Evolutionary conservation across 2,329 filamentous ascomycete species (phyloP).

Genomic region (Scedosporium minutisporum): DNA sequence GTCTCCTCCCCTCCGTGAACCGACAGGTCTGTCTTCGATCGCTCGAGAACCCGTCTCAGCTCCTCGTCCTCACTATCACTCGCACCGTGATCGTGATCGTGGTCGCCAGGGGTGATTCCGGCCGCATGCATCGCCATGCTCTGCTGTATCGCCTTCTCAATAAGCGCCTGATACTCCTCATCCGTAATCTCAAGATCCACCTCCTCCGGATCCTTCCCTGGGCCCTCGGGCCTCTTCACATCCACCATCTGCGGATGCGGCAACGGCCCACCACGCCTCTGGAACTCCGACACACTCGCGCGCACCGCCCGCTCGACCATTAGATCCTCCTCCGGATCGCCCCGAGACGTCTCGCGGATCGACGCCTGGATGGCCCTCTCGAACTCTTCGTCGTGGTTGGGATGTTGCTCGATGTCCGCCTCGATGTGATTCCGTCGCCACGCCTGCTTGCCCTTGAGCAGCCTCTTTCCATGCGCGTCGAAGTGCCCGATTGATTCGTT

Average conservation of each 20-base stretch:
- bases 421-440: constrained; percentile 27
- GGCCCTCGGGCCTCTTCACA: background rate
- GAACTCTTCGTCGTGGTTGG: constrained; percentile 46
- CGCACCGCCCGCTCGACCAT: constrained; percentile 65
- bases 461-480: constrained; percentile 41
- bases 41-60: constrained; percentile 30
- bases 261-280: constrained; percentile 13
- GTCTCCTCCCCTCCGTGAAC: background rate
- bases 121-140: constrained; percentile 31
- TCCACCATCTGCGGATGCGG: constrained; percentile 6
- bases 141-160: constrained; percentile 46
- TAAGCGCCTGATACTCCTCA: constrained; percentile 45
- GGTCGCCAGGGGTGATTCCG: constrained; percentile 8
- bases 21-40: constrained; percentile 18
- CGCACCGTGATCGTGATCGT: constrained; percentile 12
- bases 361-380: constrained; percentile 63
- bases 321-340: constrained; percentile 59
- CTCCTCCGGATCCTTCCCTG: constrained; percentile 15
- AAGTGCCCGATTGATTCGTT: constrained; percentile 39
- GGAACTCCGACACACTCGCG: constrained; percentile 54
- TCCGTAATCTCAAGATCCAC: constrained; percentile 40
- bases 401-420: constrained; percentile 7
- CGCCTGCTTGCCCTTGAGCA: constrained; percentile 35
- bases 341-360: constrained; percentile 60
- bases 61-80: constrained; percentile 23